These are phyloP conservation scores for Phialophora tarda DNA, from an alignment of 2,329 filamentous ascomycete genomes.

Conservation along the genomic window DNA sequence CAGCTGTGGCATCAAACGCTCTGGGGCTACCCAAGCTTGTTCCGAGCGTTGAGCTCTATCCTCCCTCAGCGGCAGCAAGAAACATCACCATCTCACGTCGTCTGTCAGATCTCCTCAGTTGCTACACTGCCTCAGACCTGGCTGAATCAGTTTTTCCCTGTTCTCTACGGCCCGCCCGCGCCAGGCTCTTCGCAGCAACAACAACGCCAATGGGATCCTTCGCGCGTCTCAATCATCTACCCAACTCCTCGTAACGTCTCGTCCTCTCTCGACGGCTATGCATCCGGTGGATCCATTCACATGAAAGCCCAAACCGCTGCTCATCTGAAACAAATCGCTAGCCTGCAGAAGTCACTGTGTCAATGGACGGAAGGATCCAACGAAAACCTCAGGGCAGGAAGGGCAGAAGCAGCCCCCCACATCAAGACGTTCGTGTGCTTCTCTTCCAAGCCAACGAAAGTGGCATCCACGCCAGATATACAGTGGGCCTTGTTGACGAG, in stretches of 20 bases:
- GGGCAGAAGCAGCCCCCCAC: constrained; percentile 77
- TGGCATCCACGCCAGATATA: constrained; percentile 51
- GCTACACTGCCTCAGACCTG: constrained; percentile 77
- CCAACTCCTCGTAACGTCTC: constrained; percentile 81
- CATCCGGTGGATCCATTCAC: constrained; percentile 79
- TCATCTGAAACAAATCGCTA: constrained; percentile 75
- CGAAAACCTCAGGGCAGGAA: constrained; percentile 58
- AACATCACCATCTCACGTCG: constrained; percentile 47
- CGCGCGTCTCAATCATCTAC: constrained; percentile 67
- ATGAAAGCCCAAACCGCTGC: constrained; percentile 73
- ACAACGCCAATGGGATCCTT: constrained; percentile 12
- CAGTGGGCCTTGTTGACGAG: constrained; percentile 88
- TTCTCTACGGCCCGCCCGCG: constrained; percentile 14
- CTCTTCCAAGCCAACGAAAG: constrained; percentile 43
- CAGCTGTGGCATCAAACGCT: constrained; percentile 53
- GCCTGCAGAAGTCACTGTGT: constrained; percentile 71
- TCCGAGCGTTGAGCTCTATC: constrained; percentile 63
- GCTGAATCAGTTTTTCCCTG: constrained; percentile 61
- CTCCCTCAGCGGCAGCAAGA: constrained; percentile 49
- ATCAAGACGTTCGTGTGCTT: constrained; percentile 87
- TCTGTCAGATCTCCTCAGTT: constrained; percentile 69
- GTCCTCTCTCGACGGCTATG: constrained; percentile 76
- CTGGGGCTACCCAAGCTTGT: constrained; percentile 79
- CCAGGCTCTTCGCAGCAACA: background rate
- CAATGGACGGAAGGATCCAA: constrained; percentile 63